Percentiles rank a stretch among this genome's conserved stretches.
These are phyloP conservation scores for Polytrichum commune DNA, from an alignment of 225 moss, liverwort and hornwort species.

Conservation along the genomic window DNA sequence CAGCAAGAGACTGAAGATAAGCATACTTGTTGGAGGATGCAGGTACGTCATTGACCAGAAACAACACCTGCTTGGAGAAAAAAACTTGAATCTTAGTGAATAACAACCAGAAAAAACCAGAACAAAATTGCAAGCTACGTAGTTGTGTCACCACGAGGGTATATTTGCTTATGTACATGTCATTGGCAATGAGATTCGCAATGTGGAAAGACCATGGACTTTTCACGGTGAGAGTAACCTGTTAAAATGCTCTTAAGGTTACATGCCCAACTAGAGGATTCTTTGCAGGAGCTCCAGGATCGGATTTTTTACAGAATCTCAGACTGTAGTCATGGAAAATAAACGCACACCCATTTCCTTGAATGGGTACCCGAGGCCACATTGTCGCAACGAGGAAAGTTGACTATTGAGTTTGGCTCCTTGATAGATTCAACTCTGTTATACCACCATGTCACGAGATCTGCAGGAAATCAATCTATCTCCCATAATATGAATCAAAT, in stretches of 20 bases:
- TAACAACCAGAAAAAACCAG: background rate
- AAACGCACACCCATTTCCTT: no score
- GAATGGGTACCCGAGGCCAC: no score
- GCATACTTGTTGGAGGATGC: slow-evolving; percentile 70
- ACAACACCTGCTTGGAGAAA: slow-evolving; percentile 44
- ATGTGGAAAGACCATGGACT: background rate
- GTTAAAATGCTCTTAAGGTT: background rate
- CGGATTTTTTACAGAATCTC: no score
- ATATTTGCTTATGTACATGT: background rate
- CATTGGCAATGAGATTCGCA: background rate
- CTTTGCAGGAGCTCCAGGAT: background rate
- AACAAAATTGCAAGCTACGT: background rate
- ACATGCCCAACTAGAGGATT: background rate
- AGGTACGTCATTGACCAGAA: slow-evolving; percentile 74
- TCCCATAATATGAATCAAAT: no score
- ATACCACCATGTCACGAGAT: no score
- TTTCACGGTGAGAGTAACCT: background rate
- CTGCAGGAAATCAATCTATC: no score
- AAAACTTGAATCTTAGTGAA: background rate
- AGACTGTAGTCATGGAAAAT: no score
- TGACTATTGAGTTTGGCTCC: no score
- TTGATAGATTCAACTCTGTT: no score
- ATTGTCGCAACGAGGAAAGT: no score
- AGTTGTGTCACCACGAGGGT: background rate
- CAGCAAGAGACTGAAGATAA: slow-evolving; percentile 60